phyloP scores from a whole-genome alignment of 228 moss, liverwort and hornwort species.

The Sphagnum magellanicum region DNA sequence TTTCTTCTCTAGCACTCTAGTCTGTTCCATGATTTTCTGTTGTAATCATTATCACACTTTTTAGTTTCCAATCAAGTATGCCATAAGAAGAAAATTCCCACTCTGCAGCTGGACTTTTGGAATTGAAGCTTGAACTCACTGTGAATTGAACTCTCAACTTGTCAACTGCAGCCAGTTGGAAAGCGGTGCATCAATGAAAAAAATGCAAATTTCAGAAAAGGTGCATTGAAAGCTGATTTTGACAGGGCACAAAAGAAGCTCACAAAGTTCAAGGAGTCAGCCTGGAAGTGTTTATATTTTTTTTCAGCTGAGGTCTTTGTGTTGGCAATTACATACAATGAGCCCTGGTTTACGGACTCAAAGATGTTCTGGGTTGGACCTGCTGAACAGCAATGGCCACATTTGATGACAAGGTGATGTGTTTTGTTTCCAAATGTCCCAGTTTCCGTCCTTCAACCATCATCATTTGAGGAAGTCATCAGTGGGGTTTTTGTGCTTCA shows the following conservation, averaged over 20 bases:
- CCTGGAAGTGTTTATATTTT: constrained; percentile 84
- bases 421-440: too few relatives aligned
- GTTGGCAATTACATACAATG: constrained; percentile 59
- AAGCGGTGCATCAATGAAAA: constrained; percentile 29
- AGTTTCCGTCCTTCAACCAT: too few relatives aligned
- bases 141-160: too few relatives aligned
- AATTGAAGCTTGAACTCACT: too few relatives aligned
- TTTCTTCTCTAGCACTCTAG: too few relatives aligned
- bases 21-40: too few relatives aligned
- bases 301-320: constrained; percentile 74
- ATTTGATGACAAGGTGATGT: constrained; percentile 71
- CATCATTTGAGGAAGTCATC: too few relatives aligned
- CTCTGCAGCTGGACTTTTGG: too few relatives aligned
- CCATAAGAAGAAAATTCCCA: too few relatives aligned
- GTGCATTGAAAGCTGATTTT: constrained; percentile 7
- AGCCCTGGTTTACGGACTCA: constrained; percentile 81
- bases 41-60: too few relatives aligned
- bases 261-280: constrained; percentile 85
- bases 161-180: constrained; percentile 54
- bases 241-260: constrained; percentile 13
- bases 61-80: too few relatives aligned
- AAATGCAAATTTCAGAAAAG: constrained; percentile 2
- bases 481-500: too few relatives aligned
- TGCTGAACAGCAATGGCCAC: constrained; percentile 75
- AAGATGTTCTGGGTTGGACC: constrained; percentile 86